Base-by-base conservation (phyloP, 108 stramenopile species). In the Skeletonema potamos region DNA sequence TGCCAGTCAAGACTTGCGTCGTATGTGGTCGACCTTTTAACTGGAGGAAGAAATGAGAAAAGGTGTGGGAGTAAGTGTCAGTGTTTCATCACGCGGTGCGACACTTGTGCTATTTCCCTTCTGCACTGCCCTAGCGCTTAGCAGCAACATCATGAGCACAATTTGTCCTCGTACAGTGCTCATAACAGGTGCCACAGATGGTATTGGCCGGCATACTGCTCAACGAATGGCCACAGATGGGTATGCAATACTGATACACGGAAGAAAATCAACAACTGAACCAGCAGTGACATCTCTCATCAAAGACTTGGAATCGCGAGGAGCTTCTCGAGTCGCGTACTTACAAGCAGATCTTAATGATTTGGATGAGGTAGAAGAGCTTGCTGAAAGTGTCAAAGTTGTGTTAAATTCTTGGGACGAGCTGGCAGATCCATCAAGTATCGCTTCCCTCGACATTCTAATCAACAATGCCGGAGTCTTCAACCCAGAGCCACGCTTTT, bases 391-490 rank as follows among this genome's bases (percentile, higher is more conserved):
- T 18, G 70, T 66, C 51, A 30, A 62, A 15, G 70, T 56, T 27
- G 30, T 66, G 20, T 37, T 80, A 62, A 29, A 59, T 13, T 51
- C 28, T 26, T 64, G 62, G 62, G 43, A 64, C 30, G 18, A 29
- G 13, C 24, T 34, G 33, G 58, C 17, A 18, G 54, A 22, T 12
- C 9, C 36, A 11, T 13, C 26, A 1, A 13, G 27, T 29, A 34
- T 66, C 22, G 71, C 77, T 9, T 26, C 66, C 15, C 54, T 94
- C 20, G 85, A 88, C 60, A 76, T 90, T 22, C 76, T 97, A 18
- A 83, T 97, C 29, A 96, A 96, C 72, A 95, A 96, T 69, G 97
- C 96, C 2, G 95, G 96, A 10, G 85, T 87, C 11, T 96, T 87
- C 66, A 73, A 84, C 44, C 63, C 82, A 9, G 66, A 67, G 34